Evolutionary conservation across 768 basidiomycete genomes (phyloP), one percentile per base, ranked within the genome.

Genomic region (Russula emetica): DNA sequence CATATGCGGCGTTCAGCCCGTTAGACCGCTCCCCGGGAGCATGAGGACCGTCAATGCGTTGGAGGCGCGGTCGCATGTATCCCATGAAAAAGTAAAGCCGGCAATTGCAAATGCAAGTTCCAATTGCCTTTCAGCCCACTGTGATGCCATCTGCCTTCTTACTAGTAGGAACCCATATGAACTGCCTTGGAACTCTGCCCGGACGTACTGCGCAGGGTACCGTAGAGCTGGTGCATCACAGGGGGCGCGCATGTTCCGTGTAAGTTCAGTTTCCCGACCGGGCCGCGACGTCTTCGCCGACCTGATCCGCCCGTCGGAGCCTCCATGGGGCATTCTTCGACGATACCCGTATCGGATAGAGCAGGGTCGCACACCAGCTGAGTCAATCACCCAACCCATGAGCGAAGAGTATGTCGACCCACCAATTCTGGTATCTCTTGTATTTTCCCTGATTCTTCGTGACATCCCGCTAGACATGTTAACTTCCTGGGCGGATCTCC

Each of bases 401-500:
- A 54, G 56, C 44, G 61, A 67, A 64, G 55, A 50, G 67, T 67
- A 61, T 34, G 64, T 65, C 14, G 44, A 58, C 63, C 13, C 47
- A 30, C 32, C 50, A 34, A 50, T 55, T 63, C 38, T 55, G 20
- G 66, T 52, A 32, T 56, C 56, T 24, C 57, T 59, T 59, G 38
- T 52, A 53, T 53, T 68, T 53, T 53, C 28, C 56, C 50, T 51
- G 51, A 58, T 42, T 10, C 49, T 66, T 58, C 38, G 50, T 65
- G 42, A 67, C 58, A 14, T 26, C 53, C 30, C 36, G 52, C 22
- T 64, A 78, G 87, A 59, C 73, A 77, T 56, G 72, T 77, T 30
- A 82, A 83, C 66, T 83, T 83, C 72, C 72, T 82, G 67, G 77
- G 75, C 38, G 83, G 88, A 45, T 89, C 90, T 60, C 85, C 88